Base-by-base conservation (phyloP, 2,329 filamentous ascomycete genomes). In the Colletotrichum coccodes region DNA sequence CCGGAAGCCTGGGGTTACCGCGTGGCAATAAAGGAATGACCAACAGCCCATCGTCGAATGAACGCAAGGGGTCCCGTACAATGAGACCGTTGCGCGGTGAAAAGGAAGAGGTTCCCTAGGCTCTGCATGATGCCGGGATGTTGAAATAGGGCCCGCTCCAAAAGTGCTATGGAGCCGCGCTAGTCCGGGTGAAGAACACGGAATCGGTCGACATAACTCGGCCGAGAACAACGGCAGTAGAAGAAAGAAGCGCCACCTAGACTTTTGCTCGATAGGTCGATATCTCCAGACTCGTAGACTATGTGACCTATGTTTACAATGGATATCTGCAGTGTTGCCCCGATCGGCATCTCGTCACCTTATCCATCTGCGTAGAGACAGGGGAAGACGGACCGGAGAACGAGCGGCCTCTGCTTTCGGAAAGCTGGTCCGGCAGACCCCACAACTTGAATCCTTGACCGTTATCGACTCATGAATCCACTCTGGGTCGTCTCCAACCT, bases 361-460 rank as follows among this genome's bases (percentile, higher is more conserved):
- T n/a, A 28, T 40, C 34, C 52, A 28, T 40, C 21, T 12, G 14
- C 16, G 34, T 11, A 28, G 34, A 16, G 34, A 12, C 34, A 38
- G 6, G 52, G 52, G 52, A 56, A 9, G 34, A 56, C 34, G 52
- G 23, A 28, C 16, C 14, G 23, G 8, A 56, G 34, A 56, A 56
- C 52, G 21, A 28, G 50, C 40, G 34, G 52, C 26, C 52, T 56
- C 52, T 56, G 52, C 52, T 40, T 56, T 56, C 52, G 52, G 52
- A 26, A 40, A 56, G 21, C 23, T 40, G 9, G 52, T 40, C 50
- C 50, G 50, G 38, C 8, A 16, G 3, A 26, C 50, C 14, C 50
- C 50, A 54, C 50, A 54, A 38, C 32, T 54, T 21, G 21, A 23
- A 54, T 38, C 50, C 50, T 38, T 54, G 50, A 54, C 21, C n/a